These are phyloP conservation scores for Jatropha podagrica DNA, from an alignment of 441 rosid species.

Conservation along the genomic window DNA sequence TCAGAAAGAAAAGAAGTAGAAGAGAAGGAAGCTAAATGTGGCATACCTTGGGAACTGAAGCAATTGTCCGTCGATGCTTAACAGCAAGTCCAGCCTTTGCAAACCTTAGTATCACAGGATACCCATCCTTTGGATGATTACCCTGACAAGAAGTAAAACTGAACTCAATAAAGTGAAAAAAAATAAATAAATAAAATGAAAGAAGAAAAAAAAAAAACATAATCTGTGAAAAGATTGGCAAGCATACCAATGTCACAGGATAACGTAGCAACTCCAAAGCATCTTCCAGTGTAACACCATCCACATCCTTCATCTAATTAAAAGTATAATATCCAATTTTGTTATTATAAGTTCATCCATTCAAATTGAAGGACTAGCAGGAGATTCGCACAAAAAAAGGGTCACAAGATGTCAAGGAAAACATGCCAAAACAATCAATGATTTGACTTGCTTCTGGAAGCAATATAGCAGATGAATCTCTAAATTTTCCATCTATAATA, in stretches of 20 bases:
- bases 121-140: conserved; percentile 79
- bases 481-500: background rate
- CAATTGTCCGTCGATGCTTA: conserved; percentile 73
- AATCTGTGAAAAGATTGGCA: conserved; percentile 19
- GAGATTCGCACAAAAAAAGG: background rate
- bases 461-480: background rate
- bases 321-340: conserved; percentile 18
- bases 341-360: background rate
- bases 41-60: conserved; percentile 87
- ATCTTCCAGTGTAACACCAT: conserved; percentile 60
- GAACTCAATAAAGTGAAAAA: conserved; percentile 1
- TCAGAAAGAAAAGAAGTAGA: background rate
- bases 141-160: conserved; percentile 55
- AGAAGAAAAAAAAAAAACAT: conserved; percentile 2
- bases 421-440: background rate
- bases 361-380: background rate
- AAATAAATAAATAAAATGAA: too few relatives aligned
- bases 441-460: conserved; percentile 2
- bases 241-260: conserved; percentile 77
- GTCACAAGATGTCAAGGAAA: background rate
- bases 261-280: conserved; percentile 77
- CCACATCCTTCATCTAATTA: conserved; percentile 65
- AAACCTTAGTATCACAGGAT: conserved; percentile 65
- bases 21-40: background rate
- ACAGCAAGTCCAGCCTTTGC: conserved; percentile 66